phyloP scores from a whole-genome alignment of 2,329 filamentous ascomycete genomes.

The Magnaporthales sp. region DNA sequence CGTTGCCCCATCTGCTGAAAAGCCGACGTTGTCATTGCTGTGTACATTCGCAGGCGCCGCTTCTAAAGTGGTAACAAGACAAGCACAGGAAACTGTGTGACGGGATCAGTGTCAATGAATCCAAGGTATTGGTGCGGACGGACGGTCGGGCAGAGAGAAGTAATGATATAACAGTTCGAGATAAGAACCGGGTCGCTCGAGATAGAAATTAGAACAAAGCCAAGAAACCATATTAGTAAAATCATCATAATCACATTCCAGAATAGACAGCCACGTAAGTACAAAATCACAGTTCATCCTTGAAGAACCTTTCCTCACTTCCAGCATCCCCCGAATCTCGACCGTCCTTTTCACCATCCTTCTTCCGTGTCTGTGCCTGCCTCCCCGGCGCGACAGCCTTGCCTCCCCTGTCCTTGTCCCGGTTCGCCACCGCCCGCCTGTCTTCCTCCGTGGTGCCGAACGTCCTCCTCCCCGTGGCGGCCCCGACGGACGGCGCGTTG shows the following conservation, averaged over 20 bases:
- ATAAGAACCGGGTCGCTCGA: too few species aligned
- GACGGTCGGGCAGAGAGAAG: too few species aligned
- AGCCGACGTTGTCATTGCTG: too few species aligned
- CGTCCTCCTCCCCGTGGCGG: conserved; percentile 39
- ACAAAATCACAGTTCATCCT: conserved; percentile 38
- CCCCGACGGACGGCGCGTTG: background rate
- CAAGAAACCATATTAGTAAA: background rate
- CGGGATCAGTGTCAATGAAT: too few species aligned
- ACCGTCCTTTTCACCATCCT: conserved; percentile 5
- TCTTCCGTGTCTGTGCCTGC: conserved; percentile 17
- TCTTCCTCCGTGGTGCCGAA: conserved; percentile 17
- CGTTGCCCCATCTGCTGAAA: too few species aligned
- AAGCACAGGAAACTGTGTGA: too few species aligned
- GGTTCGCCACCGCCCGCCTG: conserved; percentile 13
- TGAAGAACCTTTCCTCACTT: conserved; percentile 35
- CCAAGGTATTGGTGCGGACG: too few species aligned
- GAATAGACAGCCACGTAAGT: background rate
- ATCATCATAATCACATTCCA: background rate
- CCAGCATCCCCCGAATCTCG: conserved; percentile 21
- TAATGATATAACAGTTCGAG: too few species aligned
- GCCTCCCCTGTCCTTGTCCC: conserved; percentile 13
- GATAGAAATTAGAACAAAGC: background rate
- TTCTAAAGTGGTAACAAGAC: too few species aligned
- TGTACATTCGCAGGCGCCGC: too few species aligned
- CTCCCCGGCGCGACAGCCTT: conserved; percentile 8